Conservation (phyloP, 345 rosid species). For the Euphorbia peplus region DNA sequence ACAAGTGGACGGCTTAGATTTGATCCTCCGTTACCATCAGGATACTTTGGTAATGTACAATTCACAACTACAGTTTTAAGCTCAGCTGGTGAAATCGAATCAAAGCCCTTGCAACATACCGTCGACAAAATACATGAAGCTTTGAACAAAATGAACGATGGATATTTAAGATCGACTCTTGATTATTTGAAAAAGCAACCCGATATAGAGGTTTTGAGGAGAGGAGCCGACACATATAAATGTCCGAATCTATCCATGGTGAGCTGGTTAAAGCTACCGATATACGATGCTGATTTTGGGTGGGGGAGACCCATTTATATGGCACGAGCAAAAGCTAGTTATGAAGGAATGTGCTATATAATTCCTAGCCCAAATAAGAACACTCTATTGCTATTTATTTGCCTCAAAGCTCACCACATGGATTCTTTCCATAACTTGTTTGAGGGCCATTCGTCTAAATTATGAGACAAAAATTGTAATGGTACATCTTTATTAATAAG, state of each 20-base stretch:
- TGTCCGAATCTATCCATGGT: conserved; percentile 16
- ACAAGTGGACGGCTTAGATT: conserved; percentile 40
- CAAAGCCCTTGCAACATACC: conserved; percentile 27
- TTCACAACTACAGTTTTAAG: conserved; percentile 26
- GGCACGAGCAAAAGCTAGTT: not conserved
- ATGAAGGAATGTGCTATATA: conserved; percentile 7
- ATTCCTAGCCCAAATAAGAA: not conserved
- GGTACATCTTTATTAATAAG: no score
- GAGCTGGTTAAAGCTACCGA: conserved; percentile 22
- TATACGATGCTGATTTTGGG: no score
- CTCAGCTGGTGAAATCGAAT: conserved; percentile 20
- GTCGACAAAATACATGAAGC: conserved; percentile 25
- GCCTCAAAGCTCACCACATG: conserved; percentile 7
- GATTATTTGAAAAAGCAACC: conserved; percentile 5
- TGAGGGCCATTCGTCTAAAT: no score
- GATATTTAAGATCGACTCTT: conserved; percentile 38
- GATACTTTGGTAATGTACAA: conserved; percentile 42
- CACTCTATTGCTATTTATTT: not conserved
- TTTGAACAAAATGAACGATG: conserved; percentile 25
- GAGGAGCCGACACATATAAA: not conserved
- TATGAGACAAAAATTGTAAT: no score
- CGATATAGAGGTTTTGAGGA: not conserved
- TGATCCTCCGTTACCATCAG: conserved; percentile 39
- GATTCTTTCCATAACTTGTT: conserved; percentile 6
- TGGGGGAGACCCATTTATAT: not conserved